Evolutionary conservation across 306 rosid genomes (phyloP).

Genomic region (Cyamopsis tetragonoloba): DNA sequence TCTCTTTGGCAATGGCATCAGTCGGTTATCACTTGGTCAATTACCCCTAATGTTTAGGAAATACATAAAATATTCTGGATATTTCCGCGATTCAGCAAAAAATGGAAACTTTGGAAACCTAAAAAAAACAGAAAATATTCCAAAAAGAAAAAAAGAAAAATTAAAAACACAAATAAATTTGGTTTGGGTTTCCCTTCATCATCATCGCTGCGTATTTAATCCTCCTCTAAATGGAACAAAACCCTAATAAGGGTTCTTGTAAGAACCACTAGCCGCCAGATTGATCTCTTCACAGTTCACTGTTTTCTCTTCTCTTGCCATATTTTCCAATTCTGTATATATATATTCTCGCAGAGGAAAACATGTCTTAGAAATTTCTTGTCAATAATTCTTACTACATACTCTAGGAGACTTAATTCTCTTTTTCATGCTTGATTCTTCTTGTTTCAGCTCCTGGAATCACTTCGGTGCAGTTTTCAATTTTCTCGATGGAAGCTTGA

Average conservation of each 20-base stretch:
- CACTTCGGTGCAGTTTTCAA: conserved; percentile 21
- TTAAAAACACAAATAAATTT: background rate
- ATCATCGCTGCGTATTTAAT: conserved; percentile 61
- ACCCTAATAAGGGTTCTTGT: conserved; percentile 93
- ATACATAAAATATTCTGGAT: conserved; percentile 28
- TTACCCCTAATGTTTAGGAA: conserved; percentile 39
- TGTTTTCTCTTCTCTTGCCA: background rate
- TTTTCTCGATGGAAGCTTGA: conserved; percentile 8
- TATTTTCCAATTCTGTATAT: background rate
- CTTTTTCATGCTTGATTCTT: background rate
- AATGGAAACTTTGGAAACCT: background rate
- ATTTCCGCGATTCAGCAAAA: conserved; percentile 7
- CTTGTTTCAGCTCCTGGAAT: conserved; percentile 17
- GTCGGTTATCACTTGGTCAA: conserved; percentile 59
- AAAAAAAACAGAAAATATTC: too few species aligned
- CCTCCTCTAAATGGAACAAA: conserved; percentile 56
- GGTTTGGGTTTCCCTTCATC: background rate
- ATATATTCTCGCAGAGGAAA: background rate
- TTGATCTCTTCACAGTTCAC: conserved; percentile 37
- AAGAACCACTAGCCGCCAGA: conserved; percentile 75
- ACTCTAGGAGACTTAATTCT: background rate
- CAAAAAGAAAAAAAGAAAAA: background rate
- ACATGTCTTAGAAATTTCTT: background rate
- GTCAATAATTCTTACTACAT: conserved; percentile 11
- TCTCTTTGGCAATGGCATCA: conserved; percentile 8